Conservation (phyloP, 2,329 filamentous ascomycete species). For the Monilinia fructicola region DNA sequence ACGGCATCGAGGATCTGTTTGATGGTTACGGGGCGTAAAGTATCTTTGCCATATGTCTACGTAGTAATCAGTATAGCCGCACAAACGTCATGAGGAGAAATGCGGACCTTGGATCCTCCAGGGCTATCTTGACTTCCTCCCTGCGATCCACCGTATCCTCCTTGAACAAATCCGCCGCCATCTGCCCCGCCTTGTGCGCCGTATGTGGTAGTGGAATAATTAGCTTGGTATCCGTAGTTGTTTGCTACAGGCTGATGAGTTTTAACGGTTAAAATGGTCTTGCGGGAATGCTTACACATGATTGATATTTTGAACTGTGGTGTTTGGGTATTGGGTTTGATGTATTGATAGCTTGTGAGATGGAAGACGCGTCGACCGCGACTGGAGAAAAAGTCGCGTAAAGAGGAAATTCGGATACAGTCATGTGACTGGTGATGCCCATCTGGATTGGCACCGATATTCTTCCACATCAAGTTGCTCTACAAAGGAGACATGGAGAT, state of each 20-base stretch:
- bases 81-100: not conserved
- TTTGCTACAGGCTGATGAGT: not conserved
- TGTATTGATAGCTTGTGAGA: slow-evolving; percentile 6
- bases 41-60: slow-evolving; percentile 69
- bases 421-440: not conserved
- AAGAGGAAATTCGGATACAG: not conserved
- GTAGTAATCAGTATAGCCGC: slow-evolving; percentile 10
- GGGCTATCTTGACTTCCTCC: slow-evolving; percentile 54
- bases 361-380: slow-evolving; percentile 20
- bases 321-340: not conserved
- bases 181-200: slow-evolving; percentile 58
- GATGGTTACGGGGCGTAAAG: slow-evolving; percentile 88
- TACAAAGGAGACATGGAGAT: not conserved
- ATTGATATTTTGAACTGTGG: not conserved
- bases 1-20: slow-evolving; percentile 88
- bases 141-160: slow-evolving; percentile 53
- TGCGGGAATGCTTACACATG: slow-evolving; percentile 2
- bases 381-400: slow-evolving; percentile 17
- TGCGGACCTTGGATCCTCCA: slow-evolving; percentile 48
- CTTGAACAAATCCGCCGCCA: slow-evolving; percentile 58
- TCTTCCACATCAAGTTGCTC: not conserved
- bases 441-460: not conserved
- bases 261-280: too few relatives aligned
- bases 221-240: slow-evolving; percentile 39
- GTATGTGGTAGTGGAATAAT: slow-evolving; percentile 35